Evolutionary conservation across 2,329 filamentous ascomycete species (phyloP).

Genomic region (Colletotrichum tabaci): DNA sequence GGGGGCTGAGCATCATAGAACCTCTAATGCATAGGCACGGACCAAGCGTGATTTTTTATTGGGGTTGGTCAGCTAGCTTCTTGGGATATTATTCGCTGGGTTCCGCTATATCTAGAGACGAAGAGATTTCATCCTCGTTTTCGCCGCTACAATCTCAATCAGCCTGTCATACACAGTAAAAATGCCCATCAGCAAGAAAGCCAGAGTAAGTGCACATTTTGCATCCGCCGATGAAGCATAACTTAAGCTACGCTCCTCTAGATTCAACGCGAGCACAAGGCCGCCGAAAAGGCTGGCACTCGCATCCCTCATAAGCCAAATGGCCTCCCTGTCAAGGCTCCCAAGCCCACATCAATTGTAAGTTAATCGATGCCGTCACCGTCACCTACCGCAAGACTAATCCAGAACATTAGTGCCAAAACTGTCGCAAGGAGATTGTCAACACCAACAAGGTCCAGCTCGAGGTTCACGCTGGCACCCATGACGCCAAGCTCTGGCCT

Average conservation of each 20-base stretch:
- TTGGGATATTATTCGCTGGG: neutral
- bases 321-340: constrained; percentile 67
- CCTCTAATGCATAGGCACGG: neutral
- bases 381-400: neutral
- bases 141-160: neutral
- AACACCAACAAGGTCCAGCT: constrained; percentile 67
- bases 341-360: constrained; percentile 41
- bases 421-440: constrained; percentile 66
- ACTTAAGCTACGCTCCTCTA: constrained; percentile 44
- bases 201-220: neutral
- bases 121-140: constrained; percentile 1
- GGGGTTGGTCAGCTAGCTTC: neutral
- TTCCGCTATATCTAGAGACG: neutral
- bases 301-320: constrained; percentile 68
- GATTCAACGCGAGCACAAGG: constrained; percentile 69
- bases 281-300: constrained; percentile 68
- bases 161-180: neutral
- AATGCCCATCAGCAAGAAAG: constrained; percentile 6
- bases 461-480: constrained; percentile 67
- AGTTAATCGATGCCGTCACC: neutral
- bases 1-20: neutral
- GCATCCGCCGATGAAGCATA: neutral
- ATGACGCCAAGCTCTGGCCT: constrained; percentile 64
- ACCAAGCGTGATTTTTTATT: neutral
- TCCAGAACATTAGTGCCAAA: constrained; percentile 62